Evolutionary conservation across 1,139 yeast species (phyloP).

Genomic region (Starmera stellimalicola): DNA sequence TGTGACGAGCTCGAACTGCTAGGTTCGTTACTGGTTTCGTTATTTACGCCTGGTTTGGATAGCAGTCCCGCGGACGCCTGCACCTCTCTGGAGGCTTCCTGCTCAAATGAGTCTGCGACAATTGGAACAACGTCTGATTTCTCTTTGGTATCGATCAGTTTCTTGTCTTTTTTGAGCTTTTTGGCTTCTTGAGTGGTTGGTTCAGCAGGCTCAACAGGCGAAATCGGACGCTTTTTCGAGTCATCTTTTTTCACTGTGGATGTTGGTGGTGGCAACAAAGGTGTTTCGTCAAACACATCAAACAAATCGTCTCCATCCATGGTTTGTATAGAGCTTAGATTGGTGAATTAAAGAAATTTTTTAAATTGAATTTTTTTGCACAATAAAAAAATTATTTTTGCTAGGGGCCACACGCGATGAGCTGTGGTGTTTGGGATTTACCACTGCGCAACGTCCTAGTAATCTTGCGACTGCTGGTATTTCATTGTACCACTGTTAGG

Average conservation of each 20-base stretch:
- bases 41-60: slow-evolving; percentile 28
- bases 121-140: slow-evolving; percentile 43
- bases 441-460: too few species aligned
- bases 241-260: slow-evolving; percentile 9
- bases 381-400: too few species aligned
- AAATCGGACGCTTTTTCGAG: slow-evolving; percentile 18
- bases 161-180: slow-evolving; percentile 21
- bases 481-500: too few species aligned
- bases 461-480: too few species aligned
- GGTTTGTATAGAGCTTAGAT: too few species aligned
- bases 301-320: slow-evolving; percentile 44
- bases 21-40: slow-evolving; percentile 24
- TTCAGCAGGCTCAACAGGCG: slow-evolving; percentile 8
- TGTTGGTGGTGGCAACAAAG: slow-evolving; percentile 28
- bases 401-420: too few species aligned
- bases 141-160: slow-evolving; percentile 25
- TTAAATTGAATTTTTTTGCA: too few species aligned
- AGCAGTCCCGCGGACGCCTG: slow-evolving; percentile 67
- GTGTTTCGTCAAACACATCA: slow-evolving; percentile 57
- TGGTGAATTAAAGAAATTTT: too few species aligned
- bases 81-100: slow-evolving; percentile 85
- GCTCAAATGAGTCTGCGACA: slow-evolving; percentile 83
- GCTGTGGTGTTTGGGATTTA: too few species aligned
- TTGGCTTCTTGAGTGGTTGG: slow-evolving; percentile 11
- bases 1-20: slow-evolving; percentile 7